These are phyloP conservation scores for Periconia digitata DNA, from an alignment of 2,329 filamentous ascomycete species.

Conservation along the genomic window DNA sequence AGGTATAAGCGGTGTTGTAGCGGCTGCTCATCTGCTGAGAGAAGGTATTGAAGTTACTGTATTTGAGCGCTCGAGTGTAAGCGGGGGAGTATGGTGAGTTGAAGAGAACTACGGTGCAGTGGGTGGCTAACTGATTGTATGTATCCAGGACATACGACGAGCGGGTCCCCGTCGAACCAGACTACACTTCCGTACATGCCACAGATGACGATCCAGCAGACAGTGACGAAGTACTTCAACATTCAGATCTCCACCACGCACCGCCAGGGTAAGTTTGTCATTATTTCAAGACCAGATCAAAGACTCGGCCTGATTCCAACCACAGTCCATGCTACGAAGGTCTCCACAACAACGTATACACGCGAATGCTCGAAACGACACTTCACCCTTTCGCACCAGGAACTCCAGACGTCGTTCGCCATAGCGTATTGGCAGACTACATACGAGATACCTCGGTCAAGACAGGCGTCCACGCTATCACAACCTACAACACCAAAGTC, in stretches of 20 bases:
- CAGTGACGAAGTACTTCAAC: conserved; percentile 9
- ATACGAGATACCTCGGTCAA: conserved; percentile 60
- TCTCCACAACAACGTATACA: conserved; percentile 57
- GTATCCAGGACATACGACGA: conserved; percentile 52
- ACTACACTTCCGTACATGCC: conserved; percentile 44
- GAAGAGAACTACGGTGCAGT: background rate
- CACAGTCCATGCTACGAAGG: conserved; percentile 55
- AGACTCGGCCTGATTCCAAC: conserved; percentile 7
- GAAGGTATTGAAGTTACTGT: conserved; percentile 52
- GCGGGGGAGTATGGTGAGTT: conserved; percentile 60
- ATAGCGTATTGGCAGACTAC: conserved; percentile 60
- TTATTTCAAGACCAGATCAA: background rate
- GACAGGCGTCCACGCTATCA: conserved; percentile 54
- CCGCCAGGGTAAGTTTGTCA: conserved; percentile 51
- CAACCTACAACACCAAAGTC: conserved; percentile 62
- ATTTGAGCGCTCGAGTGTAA: conserved; percentile 55
- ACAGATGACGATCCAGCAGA: conserved; percentile 19
- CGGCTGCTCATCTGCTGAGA: conserved; percentile 38
- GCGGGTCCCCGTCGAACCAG: conserved; percentile 50
- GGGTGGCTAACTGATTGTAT: background rate
- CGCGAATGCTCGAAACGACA: conserved; percentile 52
- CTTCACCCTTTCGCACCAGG: conserved; percentile 60
- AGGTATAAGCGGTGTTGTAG: conserved; percentile 40
- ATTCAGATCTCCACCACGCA: conserved; percentile 43
- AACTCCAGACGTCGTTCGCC: conserved; percentile 62